Percentiles rank a stretch among this genome's conserved stretches.
phyloP scores from a whole-genome alignment of 371 early-diverging fungal species.

The Rhizomucor miehei region DNA sequence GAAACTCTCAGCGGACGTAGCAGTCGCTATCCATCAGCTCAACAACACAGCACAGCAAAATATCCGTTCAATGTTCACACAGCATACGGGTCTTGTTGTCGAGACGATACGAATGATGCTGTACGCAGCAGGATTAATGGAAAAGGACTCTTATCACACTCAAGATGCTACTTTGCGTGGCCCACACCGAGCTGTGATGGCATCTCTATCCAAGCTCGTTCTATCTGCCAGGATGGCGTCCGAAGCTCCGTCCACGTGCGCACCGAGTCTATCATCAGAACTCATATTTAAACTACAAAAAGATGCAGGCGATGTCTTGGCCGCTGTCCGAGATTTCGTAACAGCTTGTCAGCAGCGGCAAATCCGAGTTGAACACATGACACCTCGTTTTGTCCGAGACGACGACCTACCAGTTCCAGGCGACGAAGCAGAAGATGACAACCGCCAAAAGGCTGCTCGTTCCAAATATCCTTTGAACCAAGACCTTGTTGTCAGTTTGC shows the following conservation, averaged over 20 bases:
- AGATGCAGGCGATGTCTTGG: conserved; percentile 62
- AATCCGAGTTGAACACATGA: conserved; percentile 50
- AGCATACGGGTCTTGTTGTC: conserved; percentile 52
- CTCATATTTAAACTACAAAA: conserved; percentile 23
- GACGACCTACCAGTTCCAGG: background rate
- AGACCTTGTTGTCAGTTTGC: conserved; percentile 29
- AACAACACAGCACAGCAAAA: conserved; percentile 61
- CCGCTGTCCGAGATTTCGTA: conserved; percentile 74
- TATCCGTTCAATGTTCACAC: conserved; percentile 12
- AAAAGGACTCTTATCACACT: conserved; percentile 62
- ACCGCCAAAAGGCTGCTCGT: background rate
- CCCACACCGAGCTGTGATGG: conserved; percentile 72
- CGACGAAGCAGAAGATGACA: conserved; percentile 1
- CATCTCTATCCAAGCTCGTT: conserved; percentile 76
- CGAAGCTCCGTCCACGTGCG: conserved; percentile 52
- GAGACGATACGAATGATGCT: conserved; percentile 86
- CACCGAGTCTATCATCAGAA: background rate
- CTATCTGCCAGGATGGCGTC: conserved; percentile 80
- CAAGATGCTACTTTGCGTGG: conserved; percentile 64
- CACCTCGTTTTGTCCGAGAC: conserved; percentile 21
- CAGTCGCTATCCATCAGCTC: conserved; percentile 61
- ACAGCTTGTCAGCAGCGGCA: conserved; percentile 67
- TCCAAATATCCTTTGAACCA: conserved; percentile 25
- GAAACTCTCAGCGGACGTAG: conserved; percentile 56
- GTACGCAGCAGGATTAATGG: conserved; percentile 73